Conservation (phyloP, 106 monocot species). For the Apostasia shenzhenica region DNA sequence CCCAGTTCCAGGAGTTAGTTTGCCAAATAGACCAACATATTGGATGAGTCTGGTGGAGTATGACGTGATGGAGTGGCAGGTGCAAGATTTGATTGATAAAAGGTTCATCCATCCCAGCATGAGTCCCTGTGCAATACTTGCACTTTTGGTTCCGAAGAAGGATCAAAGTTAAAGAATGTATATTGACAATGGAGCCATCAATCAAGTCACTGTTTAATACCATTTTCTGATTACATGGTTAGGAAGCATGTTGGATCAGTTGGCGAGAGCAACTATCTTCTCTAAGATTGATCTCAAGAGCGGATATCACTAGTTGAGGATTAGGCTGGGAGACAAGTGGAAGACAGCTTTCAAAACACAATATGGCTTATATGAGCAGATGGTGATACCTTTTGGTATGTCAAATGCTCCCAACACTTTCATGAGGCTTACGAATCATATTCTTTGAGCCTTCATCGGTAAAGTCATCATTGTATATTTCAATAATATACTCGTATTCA, state of each 20-base stretch:
- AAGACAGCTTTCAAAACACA: constrained; percentile 14
- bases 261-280: not conserved
- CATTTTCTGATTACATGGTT: constrained; percentile 5
- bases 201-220: constrained; percentile 14
- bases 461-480: constrained; percentile 11
- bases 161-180: constrained; percentile 8
- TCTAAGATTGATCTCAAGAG: constrained; percentile 12
- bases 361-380: constrained; percentile 14
- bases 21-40: too few species aligned
- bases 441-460: not conserved
- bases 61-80: too few species aligned
- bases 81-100: too few species aligned
- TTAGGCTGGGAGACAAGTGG: constrained; percentile 5
- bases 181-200: constrained; percentile 5
- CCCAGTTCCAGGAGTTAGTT: too few species aligned
- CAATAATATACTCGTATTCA: constrained; percentile 10
- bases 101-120: not conserved
- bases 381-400: constrained; percentile 16
- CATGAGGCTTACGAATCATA: constrained; percentile 12
- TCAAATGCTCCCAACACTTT: constrained; percentile 17
- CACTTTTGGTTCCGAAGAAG: constrained; percentile 9
- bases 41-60: too few species aligned
- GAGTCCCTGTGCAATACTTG: constrained; percentile 2
- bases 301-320: constrained; percentile 9
- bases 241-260: constrained; percentile 8